Base-by-base conservation (phyloP, 352 stramenopile species). In the Phytophthora idaei region DNA sequence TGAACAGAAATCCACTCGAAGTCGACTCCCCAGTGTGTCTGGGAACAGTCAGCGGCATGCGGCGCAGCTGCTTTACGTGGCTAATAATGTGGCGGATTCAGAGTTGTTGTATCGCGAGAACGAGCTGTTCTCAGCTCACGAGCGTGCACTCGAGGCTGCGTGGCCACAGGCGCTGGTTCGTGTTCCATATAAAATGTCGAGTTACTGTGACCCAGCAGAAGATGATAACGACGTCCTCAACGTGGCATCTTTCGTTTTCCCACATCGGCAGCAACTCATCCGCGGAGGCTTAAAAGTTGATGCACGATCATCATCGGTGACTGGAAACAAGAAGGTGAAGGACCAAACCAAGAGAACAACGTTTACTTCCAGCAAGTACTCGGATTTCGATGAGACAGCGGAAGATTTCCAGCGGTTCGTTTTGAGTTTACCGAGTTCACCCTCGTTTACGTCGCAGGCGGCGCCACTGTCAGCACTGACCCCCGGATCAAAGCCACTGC, bases 11-110 rank as follows among this genome's bases (percentile, higher is more conserved):
- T 67, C 92, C 39, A 52, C 77, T 21, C 71, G 87, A 54, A 83
- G 74, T 28, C 83, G 84, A 31, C 48, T 91, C 41, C 82, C 84
- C 4, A 87, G 81, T 50, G 77, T 93, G 28, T 90, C 84, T 3
- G 83, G 79, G 6, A 82, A 77, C 21, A 71, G 55, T 45, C 63
- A 76, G 17, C 84, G 80, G 17, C 82, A 92, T 57, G 49, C 73
- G 3, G 83, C 86, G 1, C 76, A 83, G 61, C 53, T 92, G 11
- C 54, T 94, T 25, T 90, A 83, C 41, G 76, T 93, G 2, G 70
- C 66, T 17, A 94, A 89, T 52, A 78, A 82, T 42, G n/a, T 76
- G 4, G 28, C 73, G 14, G 62, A 72, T 17, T 66, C 58, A 2
- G 73, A 71, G 51, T 34, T 83, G n/a, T 44, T 77, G 7, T 72